Percentiles rank a stretch among this genome's conserved stretches.
Conservation (phyloP, 2,329 filamentous ascomycete genomes). For the Cladosporium sp. region DNA sequence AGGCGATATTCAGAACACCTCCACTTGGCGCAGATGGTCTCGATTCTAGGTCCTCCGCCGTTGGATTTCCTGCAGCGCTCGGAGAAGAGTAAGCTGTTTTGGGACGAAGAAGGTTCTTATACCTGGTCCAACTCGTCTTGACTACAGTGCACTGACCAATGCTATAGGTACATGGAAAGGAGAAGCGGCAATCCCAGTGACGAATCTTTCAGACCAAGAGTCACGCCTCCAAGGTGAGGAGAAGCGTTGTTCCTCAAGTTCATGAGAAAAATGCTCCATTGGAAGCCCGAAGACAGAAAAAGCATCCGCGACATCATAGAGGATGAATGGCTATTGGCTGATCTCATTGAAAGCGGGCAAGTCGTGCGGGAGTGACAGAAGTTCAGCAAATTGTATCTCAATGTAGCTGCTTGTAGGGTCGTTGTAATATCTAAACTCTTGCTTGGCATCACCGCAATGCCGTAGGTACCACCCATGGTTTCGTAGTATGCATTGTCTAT, state of each 20-base stretch:
- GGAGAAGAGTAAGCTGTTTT: constrained; percentile 23
- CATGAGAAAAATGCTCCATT: constrained; percentile 39
- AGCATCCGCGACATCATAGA: constrained; percentile 26
- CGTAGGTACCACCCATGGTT: not conserved
- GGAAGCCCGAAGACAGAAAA: constrained; percentile 37
- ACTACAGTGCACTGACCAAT: constrained; percentile 21
- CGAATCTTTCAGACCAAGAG: constrained; percentile 25
- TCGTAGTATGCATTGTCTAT: not conserved
- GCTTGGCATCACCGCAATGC: not conserved
- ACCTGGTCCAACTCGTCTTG: constrained; percentile 24
- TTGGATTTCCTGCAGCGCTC: constrained; percentile 27
- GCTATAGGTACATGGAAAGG: constrained; percentile 28
- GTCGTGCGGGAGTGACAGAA: not conserved
- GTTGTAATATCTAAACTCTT: not conserved
- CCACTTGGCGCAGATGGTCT: constrained; percentile 31
- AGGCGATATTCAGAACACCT: constrained; percentile 30
- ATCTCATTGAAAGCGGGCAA: constrained; percentile 27
- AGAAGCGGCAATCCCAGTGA: constrained; percentile 23
- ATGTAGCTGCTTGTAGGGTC: not conserved
- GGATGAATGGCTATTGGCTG: constrained; percentile 30
- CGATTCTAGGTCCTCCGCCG: constrained; percentile 31
- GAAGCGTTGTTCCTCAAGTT: constrained; percentile 36
- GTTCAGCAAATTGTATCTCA: not conserved
- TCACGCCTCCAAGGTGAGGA: constrained; percentile 28
- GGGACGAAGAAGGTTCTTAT: constrained; percentile 24